Evolutionary conservation across 2,329 filamentous ascomycete species (phyloP).

Genomic region (Aspergillus caelatus): DNA sequence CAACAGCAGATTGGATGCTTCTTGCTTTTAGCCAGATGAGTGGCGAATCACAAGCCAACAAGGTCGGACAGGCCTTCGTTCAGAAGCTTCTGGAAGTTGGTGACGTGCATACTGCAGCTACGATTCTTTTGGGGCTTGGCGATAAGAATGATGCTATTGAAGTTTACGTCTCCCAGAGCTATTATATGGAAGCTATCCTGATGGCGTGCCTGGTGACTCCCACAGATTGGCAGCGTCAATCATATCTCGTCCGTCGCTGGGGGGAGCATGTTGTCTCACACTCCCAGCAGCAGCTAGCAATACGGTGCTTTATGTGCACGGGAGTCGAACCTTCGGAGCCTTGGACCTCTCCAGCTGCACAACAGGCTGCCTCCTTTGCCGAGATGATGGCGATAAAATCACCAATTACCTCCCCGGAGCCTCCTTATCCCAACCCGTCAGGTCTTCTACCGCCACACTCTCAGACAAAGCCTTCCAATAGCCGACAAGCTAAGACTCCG

Average conservation of each 20-base stretch:
- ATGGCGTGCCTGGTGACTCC: constrained; percentile 83
- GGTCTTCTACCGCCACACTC: constrained; percentile 25
- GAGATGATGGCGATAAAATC: constrained; percentile 30
- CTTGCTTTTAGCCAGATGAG: constrained; percentile 88
- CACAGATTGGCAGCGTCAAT: constrained; percentile 86
- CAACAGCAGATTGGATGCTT: constrained; percentile 95
- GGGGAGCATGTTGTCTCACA: constrained; percentile 87
- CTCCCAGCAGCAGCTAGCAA: constrained; percentile 85
- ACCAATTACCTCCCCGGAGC: constrained; percentile 59
- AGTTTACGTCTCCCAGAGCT: constrained; percentile 88
- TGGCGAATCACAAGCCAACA: constrained; percentile 76
- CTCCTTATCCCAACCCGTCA: constrained; percentile 47
- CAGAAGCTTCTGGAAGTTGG: constrained; percentile 86
- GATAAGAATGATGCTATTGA: constrained; percentile 95
- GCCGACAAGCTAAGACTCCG: constrained; percentile 71
- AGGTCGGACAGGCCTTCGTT: constrained; percentile 86
- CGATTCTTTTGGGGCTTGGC: constrained; percentile 88
- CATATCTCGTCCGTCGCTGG: constrained; percentile 88
- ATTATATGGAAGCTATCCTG: constrained; percentile 90
- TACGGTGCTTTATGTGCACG: constrained; percentile 90
- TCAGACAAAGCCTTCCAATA: constrained; percentile 51
- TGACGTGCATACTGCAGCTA: constrained; percentile 88
- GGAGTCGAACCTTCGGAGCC: constrained; percentile 81
- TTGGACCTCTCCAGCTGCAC: constrained; percentile 83
- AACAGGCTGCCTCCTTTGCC: constrained; percentile 55